Conservation (phyloP, 2,329 filamentous ascomycete genomes). For the Ilyonectria mors-panacis region DNA sequence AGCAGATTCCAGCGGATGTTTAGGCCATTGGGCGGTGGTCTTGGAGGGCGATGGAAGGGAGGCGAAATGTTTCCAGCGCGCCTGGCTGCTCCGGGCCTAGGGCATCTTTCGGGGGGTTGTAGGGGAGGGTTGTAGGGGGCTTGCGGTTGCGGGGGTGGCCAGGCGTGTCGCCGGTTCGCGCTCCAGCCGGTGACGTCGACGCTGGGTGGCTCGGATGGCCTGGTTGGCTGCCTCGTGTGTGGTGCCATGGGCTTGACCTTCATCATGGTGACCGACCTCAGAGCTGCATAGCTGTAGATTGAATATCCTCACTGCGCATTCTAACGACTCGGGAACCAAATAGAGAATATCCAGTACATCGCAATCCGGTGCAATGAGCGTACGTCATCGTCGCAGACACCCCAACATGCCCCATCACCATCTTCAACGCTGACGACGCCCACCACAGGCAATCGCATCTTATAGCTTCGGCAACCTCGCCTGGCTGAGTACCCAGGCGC, state of each 20-base stretch:
- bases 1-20: slow-evolving; percentile 2
- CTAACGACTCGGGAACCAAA: not conserved
- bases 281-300: not conserved
- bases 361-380: slow-evolving; percentile 35
- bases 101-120: not conserved
- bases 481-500: slow-evolving; percentile 65
- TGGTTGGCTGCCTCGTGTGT: not conserved
- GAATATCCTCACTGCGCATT: not conserved
- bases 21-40: slow-evolving; percentile 1
- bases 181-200: slow-evolving; percentile 11
- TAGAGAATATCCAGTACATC: not conserved
- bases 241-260: not conserved
- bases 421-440: slow-evolving; percentile 5
- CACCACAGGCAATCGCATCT: slow-evolving; percentile 61
- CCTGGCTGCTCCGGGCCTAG: slow-evolving; percentile 7
- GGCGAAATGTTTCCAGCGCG: not conserved
- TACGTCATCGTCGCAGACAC: slow-evolving; percentile 21
- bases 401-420: not conserved
- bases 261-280: not conserved
- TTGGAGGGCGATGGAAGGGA: not conserved
- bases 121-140: not conserved
- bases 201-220: not conserved
- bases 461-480: slow-evolving; percentile 67
- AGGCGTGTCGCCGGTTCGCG: not conserved
- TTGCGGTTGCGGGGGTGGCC: not conserved